Conservation (phyloP, 352 stramenopile species). For the Aphanomyces cochlioides region DNA sequence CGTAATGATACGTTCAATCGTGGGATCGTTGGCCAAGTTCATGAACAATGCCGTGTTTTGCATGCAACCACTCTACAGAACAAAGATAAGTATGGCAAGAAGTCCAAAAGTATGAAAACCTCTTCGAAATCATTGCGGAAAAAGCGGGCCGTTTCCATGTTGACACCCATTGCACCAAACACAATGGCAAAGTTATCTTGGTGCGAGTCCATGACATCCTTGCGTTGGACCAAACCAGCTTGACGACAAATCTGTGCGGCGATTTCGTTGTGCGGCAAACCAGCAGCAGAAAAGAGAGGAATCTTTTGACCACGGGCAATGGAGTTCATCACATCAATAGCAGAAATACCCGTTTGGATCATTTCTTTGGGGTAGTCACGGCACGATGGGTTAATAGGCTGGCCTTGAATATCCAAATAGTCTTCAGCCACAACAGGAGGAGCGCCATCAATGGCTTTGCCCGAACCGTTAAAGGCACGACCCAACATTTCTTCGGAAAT, state of each 20-base stretch:
- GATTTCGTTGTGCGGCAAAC: constrained; percentile 99
- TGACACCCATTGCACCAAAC: constrained; percentile 99
- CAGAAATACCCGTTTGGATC: constrained; percentile 99
- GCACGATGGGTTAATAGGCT: constrained; percentile 98
- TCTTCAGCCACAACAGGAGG: constrained; percentile 97
- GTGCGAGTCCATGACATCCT: constrained; percentile 97
- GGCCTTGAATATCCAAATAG: constrained; percentile 98
- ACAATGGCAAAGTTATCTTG: constrained; percentile 99
- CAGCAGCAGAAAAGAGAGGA: constrained; percentile 98
- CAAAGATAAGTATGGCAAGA: neutral
- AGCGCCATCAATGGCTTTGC: constrained; percentile 97
- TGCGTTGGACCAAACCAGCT: constrained; percentile 97
- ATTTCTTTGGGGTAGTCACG: constrained; percentile 99
- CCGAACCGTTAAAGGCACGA: constrained; percentile 96
- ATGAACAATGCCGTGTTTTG: constrained; percentile 98
- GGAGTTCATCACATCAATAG: constrained; percentile 99
- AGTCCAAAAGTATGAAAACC: constrained; percentile 10
- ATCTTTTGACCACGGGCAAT: constrained; percentile 99
- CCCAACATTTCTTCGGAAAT: constrained; percentile 99
- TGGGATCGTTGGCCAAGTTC: constrained; percentile 99
- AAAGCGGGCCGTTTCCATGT: constrained; percentile 98
- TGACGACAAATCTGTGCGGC: constrained; percentile 98
- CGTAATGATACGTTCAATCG: constrained; percentile 99
- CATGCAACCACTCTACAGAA: constrained; percentile 92
- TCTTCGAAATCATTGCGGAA: constrained; percentile 97